Base-by-base conservation (phyloP, 768 basidiomycete genomes). In the Termitomyces titanicus region DNA sequence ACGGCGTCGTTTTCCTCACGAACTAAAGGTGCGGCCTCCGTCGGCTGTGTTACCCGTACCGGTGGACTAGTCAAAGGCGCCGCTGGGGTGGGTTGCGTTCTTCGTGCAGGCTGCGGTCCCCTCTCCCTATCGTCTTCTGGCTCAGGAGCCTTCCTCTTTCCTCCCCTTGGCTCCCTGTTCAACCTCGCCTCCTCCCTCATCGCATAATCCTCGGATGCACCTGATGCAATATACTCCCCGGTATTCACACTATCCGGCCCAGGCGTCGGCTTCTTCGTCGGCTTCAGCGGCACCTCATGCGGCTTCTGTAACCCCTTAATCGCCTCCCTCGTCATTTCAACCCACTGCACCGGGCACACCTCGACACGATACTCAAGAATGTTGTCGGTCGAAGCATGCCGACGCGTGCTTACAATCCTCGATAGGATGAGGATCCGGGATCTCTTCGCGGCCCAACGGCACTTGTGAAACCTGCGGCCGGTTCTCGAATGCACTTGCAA, bases 191-290 rank as follows among this genome's bases (percentile, higher is more conserved):
- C 43, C 24, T 44, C 43, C 15, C 24, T n/a, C 25, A 44, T n/a
- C 9, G 81, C 75, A 57, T 74, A 86, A 15, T 70, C 72, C 34
- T 77, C 69, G 86, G 84, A 52, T 78, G 79, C 6, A 79, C 83
- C 12, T 75, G 66, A 20, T 69, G 67, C 51, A 89, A 68, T 67
- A 91, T 80, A 38, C 70, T 76, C 3, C 80, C 86, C 0, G 87
- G 82, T 40, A 89, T 69, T 89, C 88, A 90, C 31, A 86, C 72
- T 74, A 13, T 74, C 72, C 0, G 80, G 78, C 44, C 62, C 55
- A 34, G 76, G 75, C 13, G 70, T 67, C 10, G 74, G 68, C 22
- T 73, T 68, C 49, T 69, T 72, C 25, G 9, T 27, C 9, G 8
- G 43, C 9, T n/a, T 44, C n/a, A 9, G 5, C 25, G 24, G 43